Evolutionary conservation across 495 filamentous ascomycete genomes (phyloP), one percentile per base, ranked within the genome.

Genomic region (Tirmania nivea): DNA sequence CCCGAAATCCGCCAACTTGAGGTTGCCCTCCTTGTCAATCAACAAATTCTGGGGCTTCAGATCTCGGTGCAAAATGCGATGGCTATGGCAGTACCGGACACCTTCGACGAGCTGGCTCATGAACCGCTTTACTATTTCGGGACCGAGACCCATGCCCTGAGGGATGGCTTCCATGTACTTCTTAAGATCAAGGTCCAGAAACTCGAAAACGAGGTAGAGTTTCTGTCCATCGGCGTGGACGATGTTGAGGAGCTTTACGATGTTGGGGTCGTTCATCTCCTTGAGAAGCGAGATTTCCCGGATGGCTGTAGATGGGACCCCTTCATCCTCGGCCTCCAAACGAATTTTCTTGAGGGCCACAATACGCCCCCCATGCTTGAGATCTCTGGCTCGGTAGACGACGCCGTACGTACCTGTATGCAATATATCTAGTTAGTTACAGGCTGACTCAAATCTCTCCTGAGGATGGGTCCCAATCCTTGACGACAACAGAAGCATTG

Each of bases 141-240:
- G 78, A 36, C 88, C 90, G 34, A 99, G 70, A 10, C 92, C 92
- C 60, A 93, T 69, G 59, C 78, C 83, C 48, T 90, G 77, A 8
- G 90, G 90, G 49, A 99, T 77, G 42, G 88, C 80, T 69, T 97
- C 90, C 92, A 97, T 96, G 71, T 95, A 96, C 67, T 94, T 94
- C 73, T 97, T 95, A 49, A 95, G 69, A 60, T 95, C 88, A 42
- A 88, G 75, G 62, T 95, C 88, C 58, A 95, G 79, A 68, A 86
- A 96, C 63, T 96, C 88, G 56, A 89, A 85, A 42, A 96, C 88
- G 20, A 96, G 77, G 66, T 94, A 94, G 37, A 96, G 78, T 67
- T 94, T 96, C 70, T 94, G 89, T 50, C 86, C 86, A 66, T 95
- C 89, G 58, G 88, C 87, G 63, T 94, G 88, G 49, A 96, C 87